These are phyloP conservation scores for Ascochyta fabae DNA, from an alignment of 2,329 filamentous ascomycete species.

Conservation along the genomic window DNA sequence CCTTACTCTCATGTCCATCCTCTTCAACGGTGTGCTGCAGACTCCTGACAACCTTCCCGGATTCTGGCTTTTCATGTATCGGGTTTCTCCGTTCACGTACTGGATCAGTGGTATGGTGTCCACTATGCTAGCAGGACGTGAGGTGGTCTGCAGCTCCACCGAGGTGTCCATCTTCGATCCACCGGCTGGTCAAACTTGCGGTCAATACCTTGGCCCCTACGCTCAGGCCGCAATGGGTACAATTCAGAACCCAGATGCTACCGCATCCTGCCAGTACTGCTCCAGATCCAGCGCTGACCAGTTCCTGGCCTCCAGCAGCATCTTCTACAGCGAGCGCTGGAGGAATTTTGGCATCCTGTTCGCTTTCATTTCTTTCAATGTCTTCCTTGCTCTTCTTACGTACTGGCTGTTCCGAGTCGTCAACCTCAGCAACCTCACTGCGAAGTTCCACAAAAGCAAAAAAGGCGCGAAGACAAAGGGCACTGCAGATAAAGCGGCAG, in stretches of 20 bases:
- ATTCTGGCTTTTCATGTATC: conserved; percentile 83
- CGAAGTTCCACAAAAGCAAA: conserved; percentile 25
- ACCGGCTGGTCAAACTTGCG: conserved; percentile 51
- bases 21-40: conserved; percentile 65
- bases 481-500: conserved; percentile 18
- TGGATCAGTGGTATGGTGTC: conserved; percentile 54
- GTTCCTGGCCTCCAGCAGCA: conserved; percentile 53
- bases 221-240: conserved; percentile 47
- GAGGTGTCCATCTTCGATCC: conserved; percentile 54
- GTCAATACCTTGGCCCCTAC: conserved; percentile 54
- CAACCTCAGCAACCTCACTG: conserved; percentile 27
- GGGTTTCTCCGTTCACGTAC: conserved; percentile 71
- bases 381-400: conserved; percentile 62
- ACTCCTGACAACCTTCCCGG: conserved; percentile 64
- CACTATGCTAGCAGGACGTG: conserved; percentile 52
- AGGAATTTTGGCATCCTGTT: conserved; percentile 74
- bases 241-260: conserved; percentile 54
- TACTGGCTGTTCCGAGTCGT: conserved; percentile 59
- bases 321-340: conserved; percentile 62
- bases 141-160: conserved; percentile 55
- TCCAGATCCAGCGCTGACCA: conserved; percentile 54
- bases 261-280: conserved; percentile 59
- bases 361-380: conserved; percentile 70
- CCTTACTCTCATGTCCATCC: conserved; percentile 61
- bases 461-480: conserved; percentile 26